Percentiles rank a stretch among this genome's conserved stretches.
phyloP scores from a whole-genome alignment of 2,329 filamentous ascomycete genomes.

The Diaporthe capsici region DNA sequence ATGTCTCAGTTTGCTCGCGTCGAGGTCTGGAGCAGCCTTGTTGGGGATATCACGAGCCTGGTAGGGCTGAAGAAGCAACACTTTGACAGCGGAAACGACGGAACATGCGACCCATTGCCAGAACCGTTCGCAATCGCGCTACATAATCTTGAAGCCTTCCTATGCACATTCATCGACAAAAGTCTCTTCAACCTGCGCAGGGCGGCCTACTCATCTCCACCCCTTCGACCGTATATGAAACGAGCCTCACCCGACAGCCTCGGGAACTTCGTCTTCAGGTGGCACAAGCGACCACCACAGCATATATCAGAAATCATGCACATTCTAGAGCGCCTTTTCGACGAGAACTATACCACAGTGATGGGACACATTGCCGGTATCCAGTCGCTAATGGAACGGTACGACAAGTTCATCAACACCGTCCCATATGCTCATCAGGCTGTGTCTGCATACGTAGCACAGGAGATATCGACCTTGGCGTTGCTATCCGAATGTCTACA shows the following conservation, averaged over 20 bases:
- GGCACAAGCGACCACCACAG: background rate
- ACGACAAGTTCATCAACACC: background rate
- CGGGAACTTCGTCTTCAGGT: fast-evolving
- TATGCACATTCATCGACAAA: fast-evolving
- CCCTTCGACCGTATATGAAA: background rate
- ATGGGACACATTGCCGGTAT: too few species aligned
- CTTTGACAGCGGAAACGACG: background rate
- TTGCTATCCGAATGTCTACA: constrained; percentile 2
- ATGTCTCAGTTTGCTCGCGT: fast-evolving
- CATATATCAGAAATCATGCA: background rate
- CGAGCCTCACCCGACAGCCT: too few species aligned
- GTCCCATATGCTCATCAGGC: background rate
- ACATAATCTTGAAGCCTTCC: background rate
- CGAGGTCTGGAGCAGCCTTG: background rate
- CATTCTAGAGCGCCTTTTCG: background rate
- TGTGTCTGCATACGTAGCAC: background rate
- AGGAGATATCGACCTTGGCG: background rate
- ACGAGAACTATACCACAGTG: too few species aligned
- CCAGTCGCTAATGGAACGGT: background rate
- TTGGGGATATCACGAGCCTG: background rate
- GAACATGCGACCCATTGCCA: background rate
- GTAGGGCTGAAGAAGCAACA: background rate
- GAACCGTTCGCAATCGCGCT: background rate
- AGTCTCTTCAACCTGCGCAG: fast-evolving
- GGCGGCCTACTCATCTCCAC: background rate